Percentiles rank a stretch among this genome's conserved stretches.
phyloP scores from a whole-genome alignment of 345 rosid species.

The Populus simonii region DNA sequence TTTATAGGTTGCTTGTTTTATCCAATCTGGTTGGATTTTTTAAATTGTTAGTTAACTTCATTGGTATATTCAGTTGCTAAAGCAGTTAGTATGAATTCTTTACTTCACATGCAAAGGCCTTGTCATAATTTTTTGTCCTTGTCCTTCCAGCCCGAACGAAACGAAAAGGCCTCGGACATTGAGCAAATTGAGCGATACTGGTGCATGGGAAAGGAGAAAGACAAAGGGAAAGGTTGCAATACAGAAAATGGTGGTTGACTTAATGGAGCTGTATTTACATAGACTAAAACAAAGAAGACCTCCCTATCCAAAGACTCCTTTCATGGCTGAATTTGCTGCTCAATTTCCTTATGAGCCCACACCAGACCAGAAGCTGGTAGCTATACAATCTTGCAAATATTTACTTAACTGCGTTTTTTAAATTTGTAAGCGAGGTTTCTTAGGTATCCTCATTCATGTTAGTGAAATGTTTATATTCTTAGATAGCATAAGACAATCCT shows the following conservation, averaged over 20 bases:
- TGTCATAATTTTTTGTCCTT: not conserved
- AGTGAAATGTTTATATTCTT: not conserved
- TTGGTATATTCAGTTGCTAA: not conserved
- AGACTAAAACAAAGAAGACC: conserved; percentile 82
- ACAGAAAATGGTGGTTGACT: conserved; percentile 96
- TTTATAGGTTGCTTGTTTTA: not conserved
- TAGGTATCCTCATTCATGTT: not conserved
- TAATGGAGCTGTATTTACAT: conserved; percentile 92
- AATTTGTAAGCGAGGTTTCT: not conserved
- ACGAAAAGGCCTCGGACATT: conserved; percentile 66
- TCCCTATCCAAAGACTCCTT: conserved; percentile 68
- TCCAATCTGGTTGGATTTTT: not conserved
- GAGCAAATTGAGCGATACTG: conserved; percentile 82
- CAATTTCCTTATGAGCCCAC: conserved; percentile 84
- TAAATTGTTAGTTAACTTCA: not conserved
- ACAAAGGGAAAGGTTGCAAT: conserved; percentile 91
- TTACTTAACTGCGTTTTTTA: conserved; percentile 4
- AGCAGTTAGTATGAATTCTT: not conserved
- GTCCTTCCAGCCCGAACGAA: conserved; percentile 70
- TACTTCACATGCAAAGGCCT: not conserved
- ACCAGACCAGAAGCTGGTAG: conserved; percentile 83
- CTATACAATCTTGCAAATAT: not conserved
- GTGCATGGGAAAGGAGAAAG: conserved; percentile 86
- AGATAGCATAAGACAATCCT: not conserved
- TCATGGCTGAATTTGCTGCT: conserved; percentile 60